Percentiles rank a stretch among this genome's conserved stretches.
Conservation (phyloP, 2,329 filamentous ascomycete genomes). For the Colletotrichum lini region DNA sequence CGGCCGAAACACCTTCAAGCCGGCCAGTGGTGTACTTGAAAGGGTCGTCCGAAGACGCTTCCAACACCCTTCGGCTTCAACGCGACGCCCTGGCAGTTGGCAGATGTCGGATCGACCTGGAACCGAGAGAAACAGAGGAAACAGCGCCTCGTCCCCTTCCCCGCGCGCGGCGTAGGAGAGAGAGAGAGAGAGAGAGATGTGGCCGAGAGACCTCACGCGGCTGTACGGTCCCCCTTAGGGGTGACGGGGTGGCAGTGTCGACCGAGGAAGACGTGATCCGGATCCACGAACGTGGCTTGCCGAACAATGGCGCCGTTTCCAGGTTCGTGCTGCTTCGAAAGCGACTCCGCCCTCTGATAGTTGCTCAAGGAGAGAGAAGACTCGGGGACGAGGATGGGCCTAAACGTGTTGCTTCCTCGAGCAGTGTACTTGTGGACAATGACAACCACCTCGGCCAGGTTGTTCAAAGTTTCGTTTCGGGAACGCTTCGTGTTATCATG, state of each 20-base stretch:
- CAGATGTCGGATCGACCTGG: constrained; percentile 43
- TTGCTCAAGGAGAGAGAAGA: constrained; percentile 41
- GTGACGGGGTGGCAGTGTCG: constrained; percentile 23
- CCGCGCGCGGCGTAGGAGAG: no score
- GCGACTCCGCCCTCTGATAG: not conserved
- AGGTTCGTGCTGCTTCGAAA: constrained; percentile 1
- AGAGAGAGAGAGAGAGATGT: not conserved
- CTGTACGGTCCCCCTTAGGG: constrained; percentile 29
- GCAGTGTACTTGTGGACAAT: constrained; percentile 21
- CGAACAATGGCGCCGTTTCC: constrained; percentile 30
- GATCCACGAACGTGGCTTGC: constrained; percentile 20
- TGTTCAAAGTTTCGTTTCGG: constrained; percentile 45
- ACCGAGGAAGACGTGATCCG: constrained; percentile 22
- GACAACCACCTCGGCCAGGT: constrained; percentile 18
- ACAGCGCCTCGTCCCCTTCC: constrained; percentile 16
- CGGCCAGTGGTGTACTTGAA: constrained; percentile 47
- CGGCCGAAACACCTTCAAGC: constrained; percentile 56
- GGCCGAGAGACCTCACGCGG: constrained; percentile 22
- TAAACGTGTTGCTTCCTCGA: constrained; percentile 45
- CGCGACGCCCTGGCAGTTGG: constrained; percentile 43
- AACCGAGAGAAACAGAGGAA: constrained; percentile 44
- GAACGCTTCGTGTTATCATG: constrained; percentile 39
- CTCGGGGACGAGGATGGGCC: constrained; percentile 42
- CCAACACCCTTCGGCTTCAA: constrained; percentile 45
- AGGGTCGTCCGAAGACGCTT: constrained; percentile 43